Evolutionary conservation across 495 filamentous ascomycete genomes (phyloP).

Genomic region (Aspergillus sclerotiicarbonarius): DNA sequence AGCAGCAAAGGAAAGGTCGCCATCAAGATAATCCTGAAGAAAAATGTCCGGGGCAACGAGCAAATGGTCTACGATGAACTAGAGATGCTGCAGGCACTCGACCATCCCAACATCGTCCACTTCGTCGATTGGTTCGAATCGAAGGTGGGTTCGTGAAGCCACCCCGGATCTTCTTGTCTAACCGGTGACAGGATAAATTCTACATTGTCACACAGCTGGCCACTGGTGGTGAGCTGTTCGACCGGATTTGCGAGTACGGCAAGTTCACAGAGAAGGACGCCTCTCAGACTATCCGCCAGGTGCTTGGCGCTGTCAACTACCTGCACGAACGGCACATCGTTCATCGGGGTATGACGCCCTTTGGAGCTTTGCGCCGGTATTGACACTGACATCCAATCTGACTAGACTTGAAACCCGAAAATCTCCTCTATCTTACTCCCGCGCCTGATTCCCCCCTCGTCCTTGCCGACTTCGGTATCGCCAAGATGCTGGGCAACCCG

Average conservation of each 20-base stretch:
- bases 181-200: conserved; percentile 81
- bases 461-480: conserved; percentile 96
- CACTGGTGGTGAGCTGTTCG: conserved; percentile 94
- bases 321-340: conserved; percentile 95
- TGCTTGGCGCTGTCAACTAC: conserved; percentile 92
- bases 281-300: conserved; percentile 92
- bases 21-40: conserved; percentile 99
- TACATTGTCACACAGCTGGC: conserved; percentile 99
- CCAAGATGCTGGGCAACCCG: conserved; percentile 92
- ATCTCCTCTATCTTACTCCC: conserved; percentile 87
- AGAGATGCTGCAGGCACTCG: conserved; percentile 81
- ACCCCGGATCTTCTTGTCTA: conserved; percentile 7
- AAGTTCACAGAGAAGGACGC: conserved; percentile 99
- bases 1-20: conserved; percentile 79
- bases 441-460: conserved; percentile 78
- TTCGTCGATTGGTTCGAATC: conserved; percentile 99
- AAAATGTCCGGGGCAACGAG: conserved; percentile 97
- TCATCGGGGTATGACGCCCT: conserved; percentile 69
- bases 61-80: conserved; percentile 98
- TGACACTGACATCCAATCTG: not conserved
- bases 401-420: conserved; percentile 95
- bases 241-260: conserved; percentile 96
- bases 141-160: conserved; percentile 43
- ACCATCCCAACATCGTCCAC: conserved; percentile 94
- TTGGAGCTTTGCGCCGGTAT: not conserved